These are phyloP conservation scores for Termitomyces sp. DNA, from an alignment of 768 basidiomycete species.

Conservation along the genomic window DNA sequence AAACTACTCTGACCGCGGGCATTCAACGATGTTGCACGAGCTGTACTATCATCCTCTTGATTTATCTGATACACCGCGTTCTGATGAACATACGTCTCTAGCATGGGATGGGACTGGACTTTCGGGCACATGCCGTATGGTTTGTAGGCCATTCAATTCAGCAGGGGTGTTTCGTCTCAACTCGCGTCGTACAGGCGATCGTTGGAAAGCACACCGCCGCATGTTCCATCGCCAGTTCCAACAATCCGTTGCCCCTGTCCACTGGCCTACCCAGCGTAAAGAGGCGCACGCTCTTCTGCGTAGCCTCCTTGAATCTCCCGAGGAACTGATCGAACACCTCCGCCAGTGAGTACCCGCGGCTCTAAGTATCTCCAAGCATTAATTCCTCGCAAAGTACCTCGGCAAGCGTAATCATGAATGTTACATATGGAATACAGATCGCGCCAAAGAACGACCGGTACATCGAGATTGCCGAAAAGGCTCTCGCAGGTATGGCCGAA, in stretches of 20 bases:
- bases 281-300: slow-evolving; percentile 42
- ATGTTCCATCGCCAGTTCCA: slow-evolving; percentile 51
- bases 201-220: slow-evolving; percentile 47
- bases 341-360: slow-evolving; percentile 33
- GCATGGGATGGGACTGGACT: slow-evolving; percentile 42
- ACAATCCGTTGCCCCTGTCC: slow-evolving; percentile 31
- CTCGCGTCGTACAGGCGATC: slow-evolving; percentile 29
- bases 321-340: slow-evolving; percentile 42
- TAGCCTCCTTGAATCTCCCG: slow-evolving; percentile 35
- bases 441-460: slow-evolving; percentile 38
- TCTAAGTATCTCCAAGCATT: neutral
- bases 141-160: slow-evolving; percentile 11
- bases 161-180: neutral
- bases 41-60: slow-evolving; percentile 26
- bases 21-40: slow-evolving; percentile 45
- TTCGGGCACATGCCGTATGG: slow-evolving; percentile 54
- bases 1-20: slow-evolving; percentile 51
- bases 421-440: slow-evolving; percentile 46
- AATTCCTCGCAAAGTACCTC: slow-evolving; percentile 31
- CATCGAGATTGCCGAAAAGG: slow-evolving; percentile 46
- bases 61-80: neutral
- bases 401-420: slow-evolving; percentile 48
- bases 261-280: slow-evolving; percentile 40
- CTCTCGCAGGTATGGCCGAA: slow-evolving; percentile 43
- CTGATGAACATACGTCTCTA: slow-evolving; percentile 6